Evolutionary conservation across 352 stramenopile genomes (phyloP).

Genomic region (Globisporangium apiculatum): DNA sequence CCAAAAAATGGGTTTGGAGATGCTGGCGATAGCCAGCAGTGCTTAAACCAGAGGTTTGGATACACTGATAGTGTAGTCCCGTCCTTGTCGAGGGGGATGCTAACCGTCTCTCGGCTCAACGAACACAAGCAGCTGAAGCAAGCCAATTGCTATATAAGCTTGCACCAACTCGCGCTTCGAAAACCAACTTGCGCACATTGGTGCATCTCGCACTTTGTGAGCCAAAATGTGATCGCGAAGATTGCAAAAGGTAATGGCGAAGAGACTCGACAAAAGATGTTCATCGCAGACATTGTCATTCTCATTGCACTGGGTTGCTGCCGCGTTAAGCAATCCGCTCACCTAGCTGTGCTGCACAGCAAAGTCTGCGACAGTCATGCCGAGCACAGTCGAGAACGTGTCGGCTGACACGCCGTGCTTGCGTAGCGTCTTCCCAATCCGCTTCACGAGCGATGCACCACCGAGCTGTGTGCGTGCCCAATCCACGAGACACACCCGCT

Average conservation of each 20-base stretch:
- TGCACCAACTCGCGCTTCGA: conserved; percentile 26
- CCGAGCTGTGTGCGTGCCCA: neutral
- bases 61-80: conserved; percentile 79
- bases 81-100: conserved; percentile 93
- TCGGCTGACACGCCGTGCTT: conserved; percentile 14
- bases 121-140: conserved; percentile 44
- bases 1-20: conserved; percentile 72
- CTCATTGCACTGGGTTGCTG: neutral
- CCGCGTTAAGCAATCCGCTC: neutral
- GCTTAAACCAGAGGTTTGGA: conserved; percentile 85
- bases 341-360: neutral
- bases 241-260: no score
- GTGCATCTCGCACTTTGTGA: no score
- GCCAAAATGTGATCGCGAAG: no score
- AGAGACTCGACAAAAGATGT: no score
- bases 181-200: conserved; percentile 9
- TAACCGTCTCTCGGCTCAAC: conserved; percentile 93
- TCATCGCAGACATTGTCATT: no score
- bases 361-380: conserved; percentile 1
- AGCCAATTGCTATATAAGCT: conserved; percentile 8
- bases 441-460: conserved; percentile 18
- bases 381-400: conserved; percentile 19
- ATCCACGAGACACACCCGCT: neutral
- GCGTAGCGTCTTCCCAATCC: conserved; percentile 26
- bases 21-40: conserved; percentile 42